Evolutionary conservation across 1,139 yeast species (phyloP), one percentile per base, ranked within the genome.

Genomic region (Eremothecium cymbalariae): DNA sequence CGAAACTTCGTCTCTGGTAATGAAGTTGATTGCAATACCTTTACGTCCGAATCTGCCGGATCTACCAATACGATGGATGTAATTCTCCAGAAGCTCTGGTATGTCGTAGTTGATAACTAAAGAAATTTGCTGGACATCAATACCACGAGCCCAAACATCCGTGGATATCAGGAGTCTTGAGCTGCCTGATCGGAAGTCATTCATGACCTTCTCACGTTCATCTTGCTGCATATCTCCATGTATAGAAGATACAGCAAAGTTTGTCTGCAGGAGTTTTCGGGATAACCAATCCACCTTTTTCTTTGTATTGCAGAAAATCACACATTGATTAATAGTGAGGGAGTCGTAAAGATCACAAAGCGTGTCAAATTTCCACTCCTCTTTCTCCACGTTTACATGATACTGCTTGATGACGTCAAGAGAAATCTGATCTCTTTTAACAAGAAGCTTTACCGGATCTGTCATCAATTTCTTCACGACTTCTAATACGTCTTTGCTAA

Each of bases 221-320:
- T 80, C 85, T 62, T 90, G 97, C 51, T 82, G 80, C 95, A 90
- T 83, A 53, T 90, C 97, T 18, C 96, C 97, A 57, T 90, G 97
- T 94, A 90, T 88, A 7, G 95, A 70, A 4, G 78, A 84, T 12
- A 88, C 95, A 0, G 95, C 79, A 60, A 90, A 90, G 55, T 85
- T 83, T 12, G 88, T 77, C 48, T 73, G 77, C 36, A 69, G 67
- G 71, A 90, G 72, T 53, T 81, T 80, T n/a, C 72, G 76, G 4
- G 85, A 67, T 18, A 90, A 65, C 94, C 95, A 86, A 57, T 85
- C 94, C 26, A 90, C 97, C 58, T 88, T 88, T 51, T 77, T 71
- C 55, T 83, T 82, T 19, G 95, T 88, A 57, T 90, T 90, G 60
- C 97, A 90, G 62, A 90, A 90, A 21, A 90, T 88, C 19, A 90